These are phyloP conservation scores for Eleusine coracana DNA, from an alignment of 176 grass and related monocot genomes.

Conservation along the genomic window DNA sequence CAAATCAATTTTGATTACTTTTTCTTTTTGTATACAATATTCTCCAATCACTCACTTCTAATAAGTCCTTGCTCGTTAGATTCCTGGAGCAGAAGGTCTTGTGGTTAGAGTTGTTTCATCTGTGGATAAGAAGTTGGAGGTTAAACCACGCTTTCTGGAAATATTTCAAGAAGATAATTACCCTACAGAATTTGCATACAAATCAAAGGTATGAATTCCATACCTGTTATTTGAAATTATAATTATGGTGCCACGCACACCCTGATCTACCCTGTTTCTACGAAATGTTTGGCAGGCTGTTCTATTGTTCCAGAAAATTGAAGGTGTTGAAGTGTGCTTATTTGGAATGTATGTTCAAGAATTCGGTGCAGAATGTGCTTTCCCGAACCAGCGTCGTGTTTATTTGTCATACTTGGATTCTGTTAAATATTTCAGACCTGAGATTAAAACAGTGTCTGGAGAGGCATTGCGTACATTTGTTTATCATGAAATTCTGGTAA, in stretches of 20 bases:
- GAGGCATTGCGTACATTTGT: conserved; percentile 93
- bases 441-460: conserved; percentile 76
- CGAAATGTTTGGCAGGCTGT: conserved; percentile 73
- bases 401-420: conserved; percentile 99
- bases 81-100: conserved; percentile 93
- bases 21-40: background rate
- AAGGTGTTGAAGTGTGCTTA: conserved; percentile 99
- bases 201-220: conserved; percentile 78
- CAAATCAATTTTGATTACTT: conserved; percentile 22
- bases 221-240: conserved; percentile 36
- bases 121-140: conserved; percentile 99
- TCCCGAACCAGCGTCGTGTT: conserved; percentile 87
- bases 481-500: conserved; percentile 99
- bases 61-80: conserved; percentile 52
- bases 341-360: conserved; percentile 99
- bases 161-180: conserved; percentile 99
- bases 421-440: conserved; percentile 98
- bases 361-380: conserved; percentile 91
- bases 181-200: conserved; percentile 93
- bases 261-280: conserved; percentile 21
- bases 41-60: background rate
- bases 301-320: conserved; percentile 99
- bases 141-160: conserved; percentile 97
- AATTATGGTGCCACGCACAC: conserved; percentile 8
- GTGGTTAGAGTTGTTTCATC: conserved; percentile 99